Evolutionary conservation across 345 rosid genomes (phyloP).

Genomic region (Corchorus olitorius): DNA sequence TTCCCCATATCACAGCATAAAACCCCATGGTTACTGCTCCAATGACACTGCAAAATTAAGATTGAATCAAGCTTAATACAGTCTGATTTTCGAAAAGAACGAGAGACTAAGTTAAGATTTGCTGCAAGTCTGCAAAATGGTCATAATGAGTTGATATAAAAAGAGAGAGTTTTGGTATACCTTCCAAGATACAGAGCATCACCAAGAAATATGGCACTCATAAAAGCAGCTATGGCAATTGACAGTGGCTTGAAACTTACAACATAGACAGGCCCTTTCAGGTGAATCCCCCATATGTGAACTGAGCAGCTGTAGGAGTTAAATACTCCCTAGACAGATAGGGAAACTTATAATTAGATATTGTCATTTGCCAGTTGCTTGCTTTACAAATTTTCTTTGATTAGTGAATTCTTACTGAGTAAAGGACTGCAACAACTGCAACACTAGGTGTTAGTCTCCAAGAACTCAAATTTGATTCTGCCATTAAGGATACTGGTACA

Average conservation of each 20-base stretch:
- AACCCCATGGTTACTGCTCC: background rate
- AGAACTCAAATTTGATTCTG: conserved; percentile 12
- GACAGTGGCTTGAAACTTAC: conserved; percentile 45
- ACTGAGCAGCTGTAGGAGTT: background rate
- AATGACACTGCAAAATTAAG: background rate
- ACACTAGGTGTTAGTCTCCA: conserved; percentile 2
- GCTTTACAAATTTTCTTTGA: background rate
- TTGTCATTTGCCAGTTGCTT: background rate
- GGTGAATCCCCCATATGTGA: background rate
- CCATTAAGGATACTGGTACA: conserved; percentile 2
- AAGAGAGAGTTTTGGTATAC: background rate
- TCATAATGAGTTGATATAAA: background rate
- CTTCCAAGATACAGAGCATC: conserved; percentile 39
- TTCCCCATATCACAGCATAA: conserved; percentile 8
- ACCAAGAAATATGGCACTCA: conserved; percentile 40
- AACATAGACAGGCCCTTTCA: conserved; percentile 49
- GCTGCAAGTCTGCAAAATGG: background rate
- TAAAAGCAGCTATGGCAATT: conserved; percentile 39
- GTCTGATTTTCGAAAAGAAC: too few species aligned
- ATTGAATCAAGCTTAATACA: background rate
- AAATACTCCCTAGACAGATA: background rate
- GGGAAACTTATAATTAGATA: background rate
- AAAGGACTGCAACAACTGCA: conserved; percentile 8
- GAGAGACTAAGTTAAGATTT: background rate
- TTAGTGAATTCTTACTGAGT: background rate